These are phyloP conservation scores for Rubia peregrina DNA, from an alignment of 305 asterid species.

Conservation along the genomic window DNA sequence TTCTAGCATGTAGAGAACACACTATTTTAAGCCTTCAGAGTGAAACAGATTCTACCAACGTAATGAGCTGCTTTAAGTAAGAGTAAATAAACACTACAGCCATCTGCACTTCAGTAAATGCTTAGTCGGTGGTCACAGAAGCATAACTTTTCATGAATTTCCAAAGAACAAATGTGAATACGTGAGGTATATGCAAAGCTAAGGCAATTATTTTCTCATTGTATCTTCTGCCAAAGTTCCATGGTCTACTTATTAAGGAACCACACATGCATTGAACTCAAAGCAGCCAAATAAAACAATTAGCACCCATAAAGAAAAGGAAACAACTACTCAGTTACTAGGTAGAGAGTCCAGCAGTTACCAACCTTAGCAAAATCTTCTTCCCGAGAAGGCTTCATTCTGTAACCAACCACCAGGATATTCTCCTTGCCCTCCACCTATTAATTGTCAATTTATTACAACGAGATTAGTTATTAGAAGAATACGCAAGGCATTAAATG, in stretches of 20 bases:
- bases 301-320: background rate
- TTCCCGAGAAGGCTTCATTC: constrained; percentile 95
- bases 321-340: background rate
- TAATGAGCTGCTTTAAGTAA: background rate
- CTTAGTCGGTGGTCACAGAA: background rate
- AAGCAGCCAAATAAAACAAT: background rate
- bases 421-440: constrained; percentile 50
- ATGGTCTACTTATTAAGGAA: background rate
- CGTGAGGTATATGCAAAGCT: background rate
- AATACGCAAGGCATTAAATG: background rate
- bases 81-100: background rate
- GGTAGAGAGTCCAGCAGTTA: background rate
- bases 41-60: background rate
- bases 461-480: background rate
- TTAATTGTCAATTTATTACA: constrained; percentile 11
- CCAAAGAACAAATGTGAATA: background rate
- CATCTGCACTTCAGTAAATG: background rate
- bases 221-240: background rate
- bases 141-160: background rate
- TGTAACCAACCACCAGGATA: constrained; percentile 59
- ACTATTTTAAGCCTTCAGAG: background rate
- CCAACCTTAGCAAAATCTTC: constrained; percentile 88
- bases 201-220: background rate
- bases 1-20: background rate
- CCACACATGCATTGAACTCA: background rate